Evolutionary conservation across 2,329 filamentous ascomycete genomes (phyloP).

Genomic region (Claviceps africana): DNA sequence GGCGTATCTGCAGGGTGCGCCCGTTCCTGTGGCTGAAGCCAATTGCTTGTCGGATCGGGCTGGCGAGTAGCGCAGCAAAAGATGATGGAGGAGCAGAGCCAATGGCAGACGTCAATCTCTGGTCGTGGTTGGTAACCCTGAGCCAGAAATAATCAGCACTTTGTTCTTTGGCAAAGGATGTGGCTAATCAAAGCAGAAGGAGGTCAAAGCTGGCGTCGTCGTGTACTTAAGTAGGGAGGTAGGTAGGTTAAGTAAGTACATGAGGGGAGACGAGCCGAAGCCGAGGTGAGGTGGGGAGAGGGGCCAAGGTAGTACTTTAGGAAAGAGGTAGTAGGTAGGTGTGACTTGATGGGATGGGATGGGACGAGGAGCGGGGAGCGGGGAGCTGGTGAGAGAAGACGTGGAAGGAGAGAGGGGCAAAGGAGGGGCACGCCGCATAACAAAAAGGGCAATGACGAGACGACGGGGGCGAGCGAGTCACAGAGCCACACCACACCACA

Average conservation of each 20-base stretch:
- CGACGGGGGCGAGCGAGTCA: no score
- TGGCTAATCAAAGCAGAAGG: conserved; percentile 4
- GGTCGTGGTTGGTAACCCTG: background rate
- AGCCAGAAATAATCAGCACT: background rate
- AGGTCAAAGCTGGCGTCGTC: conserved; percentile 4
- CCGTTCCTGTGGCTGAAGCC: background rate
- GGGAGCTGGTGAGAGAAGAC: no score
- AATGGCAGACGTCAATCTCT: conserved; percentile 2
- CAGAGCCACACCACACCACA: no score
- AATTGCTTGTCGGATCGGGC: background rate
- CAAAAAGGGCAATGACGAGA: no score
- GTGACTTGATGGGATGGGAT: no score
- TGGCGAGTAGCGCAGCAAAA: background rate
- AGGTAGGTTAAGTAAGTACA: no score
- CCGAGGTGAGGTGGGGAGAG: background rate
- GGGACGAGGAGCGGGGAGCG: no score
- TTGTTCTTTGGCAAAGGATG: background rate
- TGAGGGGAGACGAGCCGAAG: background rate
- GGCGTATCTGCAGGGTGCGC: conserved; percentile 23
- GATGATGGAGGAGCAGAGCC: background rate
- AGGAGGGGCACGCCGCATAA: no score
- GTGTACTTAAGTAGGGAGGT: no score
- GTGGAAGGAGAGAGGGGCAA: no score
- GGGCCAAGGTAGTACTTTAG: background rate
- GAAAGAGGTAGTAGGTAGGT: no score